Conservation (phyloP, 2,329 filamentous ascomycete genomes). For the Cylindrodendrum hubeiense region DNA sequence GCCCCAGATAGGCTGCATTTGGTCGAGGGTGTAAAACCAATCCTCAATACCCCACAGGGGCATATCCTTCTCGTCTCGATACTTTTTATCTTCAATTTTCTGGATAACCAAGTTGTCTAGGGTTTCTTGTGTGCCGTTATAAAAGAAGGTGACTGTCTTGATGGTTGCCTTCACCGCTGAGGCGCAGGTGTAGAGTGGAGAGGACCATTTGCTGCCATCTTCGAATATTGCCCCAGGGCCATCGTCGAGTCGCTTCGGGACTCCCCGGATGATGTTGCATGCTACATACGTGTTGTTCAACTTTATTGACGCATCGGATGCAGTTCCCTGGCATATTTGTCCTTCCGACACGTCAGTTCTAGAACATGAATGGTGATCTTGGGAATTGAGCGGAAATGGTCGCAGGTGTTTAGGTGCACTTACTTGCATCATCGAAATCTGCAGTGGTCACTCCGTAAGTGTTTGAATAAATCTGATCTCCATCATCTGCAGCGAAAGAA, state of each 20-base stretch:
- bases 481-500: not conserved
- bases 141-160: slow-evolving; percentile 57
- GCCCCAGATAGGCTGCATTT: slow-evolving; percentile 30
- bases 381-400: too few relatives aligned
- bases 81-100: slow-evolving; percentile 52
- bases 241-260: slow-evolving; percentile 50
- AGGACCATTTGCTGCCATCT: slow-evolving; percentile 54
- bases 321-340: slow-evolving; percentile 40
- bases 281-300: slow-evolving; percentile 54
- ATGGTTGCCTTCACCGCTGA: slow-evolving; percentile 55
- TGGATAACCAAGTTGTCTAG: slow-evolving; percentile 49
- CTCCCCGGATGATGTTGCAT: slow-evolving; percentile 57
- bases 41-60: slow-evolving; percentile 51
- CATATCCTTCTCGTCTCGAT: slow-evolving; percentile 42
- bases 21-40: slow-evolving; percentile 8
- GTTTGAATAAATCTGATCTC: not conserved
- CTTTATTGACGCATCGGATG: slow-evolving; percentile 50
- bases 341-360: not conserved
- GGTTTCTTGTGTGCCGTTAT: slow-evolving; percentile 52
- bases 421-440: slow-evolving; percentile 14
- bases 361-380: not conserved
- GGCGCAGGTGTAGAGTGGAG: slow-evolving; percentile 57
- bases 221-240: slow-evolving; percentile 51
- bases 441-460: not conserved
- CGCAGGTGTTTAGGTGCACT: not conserved